phyloP scores from a whole-genome alignment of 208 protist genomes.

The Leishmania braziliensis region DNA sequence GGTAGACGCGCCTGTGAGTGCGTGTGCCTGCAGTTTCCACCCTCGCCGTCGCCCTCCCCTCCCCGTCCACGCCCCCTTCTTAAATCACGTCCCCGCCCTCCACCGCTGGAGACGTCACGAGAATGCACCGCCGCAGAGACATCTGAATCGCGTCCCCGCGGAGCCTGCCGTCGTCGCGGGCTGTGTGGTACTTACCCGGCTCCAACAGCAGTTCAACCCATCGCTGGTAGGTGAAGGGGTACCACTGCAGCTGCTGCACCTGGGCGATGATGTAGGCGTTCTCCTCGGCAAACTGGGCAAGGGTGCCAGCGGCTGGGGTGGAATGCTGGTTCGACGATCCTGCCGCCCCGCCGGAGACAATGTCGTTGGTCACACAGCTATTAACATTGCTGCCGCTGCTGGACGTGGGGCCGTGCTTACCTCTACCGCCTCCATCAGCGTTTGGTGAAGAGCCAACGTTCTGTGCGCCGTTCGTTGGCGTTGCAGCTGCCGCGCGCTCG shows the following conservation, averaged over 20 bases:
- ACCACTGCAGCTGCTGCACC: conserved; percentile 59
- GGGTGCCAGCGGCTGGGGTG: conserved; percentile 39
- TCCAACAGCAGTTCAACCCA: conserved; percentile 74
- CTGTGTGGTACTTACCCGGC: conserved; percentile 38
- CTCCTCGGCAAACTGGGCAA: conserved; percentile 70
- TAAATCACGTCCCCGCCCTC: conserved; percentile 24
- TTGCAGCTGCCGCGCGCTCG: conserved; percentile 12
- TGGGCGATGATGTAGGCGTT: conserved; percentile 81
- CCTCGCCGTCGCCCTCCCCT: not conserved
- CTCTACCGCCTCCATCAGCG: not conserved
- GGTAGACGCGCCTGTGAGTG: not conserved
- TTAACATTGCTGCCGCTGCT: conserved; percentile 1
- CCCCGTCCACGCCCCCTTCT: not conserved
- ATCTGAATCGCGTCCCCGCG: conserved; percentile 72
- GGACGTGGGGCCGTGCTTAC: not conserved
- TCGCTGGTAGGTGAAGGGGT: conserved; percentile 76
- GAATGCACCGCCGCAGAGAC: conserved; percentile 70
- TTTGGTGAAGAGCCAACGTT: not conserved
- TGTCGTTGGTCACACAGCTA: not conserved
- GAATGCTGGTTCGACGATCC: not conserved
- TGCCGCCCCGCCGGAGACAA: not conserved
- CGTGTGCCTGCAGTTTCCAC: not conserved
- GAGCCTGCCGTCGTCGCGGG: conserved; percentile 37
- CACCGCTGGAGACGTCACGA: conserved; percentile 59
- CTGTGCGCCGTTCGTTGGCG: not conserved